A percentile compares a stretch with the other conserved stretches of the same genome.
These are phyloP conservation scores for Barnettozyma hawaiiensis DNA, from an alignment of 1,139 yeast genomes.

Conservation along the genomic window DNA sequence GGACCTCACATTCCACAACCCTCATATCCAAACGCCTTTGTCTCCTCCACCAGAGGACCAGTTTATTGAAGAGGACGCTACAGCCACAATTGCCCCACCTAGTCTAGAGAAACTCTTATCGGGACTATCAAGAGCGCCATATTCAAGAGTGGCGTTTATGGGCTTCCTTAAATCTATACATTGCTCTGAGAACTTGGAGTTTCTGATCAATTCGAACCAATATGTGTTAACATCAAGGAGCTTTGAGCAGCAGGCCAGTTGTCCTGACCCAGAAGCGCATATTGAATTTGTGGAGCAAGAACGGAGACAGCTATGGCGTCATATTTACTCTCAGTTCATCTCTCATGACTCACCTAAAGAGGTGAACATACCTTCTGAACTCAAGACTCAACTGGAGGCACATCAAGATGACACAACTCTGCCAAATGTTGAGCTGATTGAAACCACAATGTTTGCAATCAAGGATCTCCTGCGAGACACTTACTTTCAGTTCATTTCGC, in stretches of 20 bases:
- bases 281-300: background rate
- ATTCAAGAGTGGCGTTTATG: conserved; percentile 23
- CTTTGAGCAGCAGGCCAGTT: conserved; percentile 1
- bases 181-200: conserved; percentile 25
- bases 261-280: background rate
- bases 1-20: conserved; percentile 4
- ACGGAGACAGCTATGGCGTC: conserved; percentile 15
- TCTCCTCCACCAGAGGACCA: conserved; percentile 11
- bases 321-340: conserved; percentile 19
- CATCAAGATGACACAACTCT: conserved; percentile 10
- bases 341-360: conserved; percentile 24
- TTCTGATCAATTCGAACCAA: conserved; percentile 20
- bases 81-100: conserved; percentile 11
- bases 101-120: conserved; percentile 20
- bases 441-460: conserved; percentile 18
- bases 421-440: conserved; percentile 16
- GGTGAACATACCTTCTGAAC: conserved; percentile 24
- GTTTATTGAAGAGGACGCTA: background rate
- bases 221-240: conserved; percentile 9
- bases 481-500: conserved; percentile 21
- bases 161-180: conserved; percentile 21
- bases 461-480: conserved; percentile 23
- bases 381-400: conserved; percentile 13
- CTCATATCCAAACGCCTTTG: conserved; percentile 7
- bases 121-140: conserved; percentile 22